A percentile compares a stretch with the other conserved stretches of the same genome.
Conservation (phyloP, 169 alveolate species). For the Cryptosporidium parvum region DNA sequence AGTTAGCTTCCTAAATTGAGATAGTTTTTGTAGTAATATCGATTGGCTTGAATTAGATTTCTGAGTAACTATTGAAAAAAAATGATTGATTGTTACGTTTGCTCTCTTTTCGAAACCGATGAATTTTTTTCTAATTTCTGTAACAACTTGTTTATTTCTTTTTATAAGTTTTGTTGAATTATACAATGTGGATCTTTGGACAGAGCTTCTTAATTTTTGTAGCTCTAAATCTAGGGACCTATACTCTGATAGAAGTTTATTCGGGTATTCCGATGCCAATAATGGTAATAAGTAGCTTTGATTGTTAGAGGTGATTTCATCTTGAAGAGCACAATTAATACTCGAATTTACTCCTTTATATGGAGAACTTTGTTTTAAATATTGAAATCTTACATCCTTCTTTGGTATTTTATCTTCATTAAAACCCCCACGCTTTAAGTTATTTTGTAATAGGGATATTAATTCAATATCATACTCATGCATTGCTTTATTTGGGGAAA, state of each 20-base stretch:
- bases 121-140: constrained; percentile 11
- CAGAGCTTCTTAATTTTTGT: not conserved
- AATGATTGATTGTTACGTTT: not conserved
- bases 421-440: not conserved
- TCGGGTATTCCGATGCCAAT: constrained; percentile 58
- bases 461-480: constrained; percentile 49
- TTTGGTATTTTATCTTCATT: not conserved
- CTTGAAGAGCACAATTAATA: not conserved
- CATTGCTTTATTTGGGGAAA: constrained; percentile 1
- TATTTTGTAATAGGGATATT: constrained; percentile 4
- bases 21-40: not conserved
- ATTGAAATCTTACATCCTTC: not conserved
- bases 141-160: constrained; percentile 23
- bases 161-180: constrained; percentile 54
- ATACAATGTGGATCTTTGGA: constrained; percentile 7
- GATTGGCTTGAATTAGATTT: not conserved
- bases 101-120: constrained; percentile 1
- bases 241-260: constrained; percentile 7
- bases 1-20: constrained; percentile 4
- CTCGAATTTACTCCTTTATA: not conserved
- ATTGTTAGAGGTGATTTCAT: not conserved
- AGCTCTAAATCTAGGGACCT: constrained; percentile 27
- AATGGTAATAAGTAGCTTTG: constrained; percentile 38
- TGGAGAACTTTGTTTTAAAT: not conserved
- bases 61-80: not conserved